Evolutionary conservation across 805 yeast species (phyloP).

Genomic region (Starmerella potacharoeniae): DNA sequence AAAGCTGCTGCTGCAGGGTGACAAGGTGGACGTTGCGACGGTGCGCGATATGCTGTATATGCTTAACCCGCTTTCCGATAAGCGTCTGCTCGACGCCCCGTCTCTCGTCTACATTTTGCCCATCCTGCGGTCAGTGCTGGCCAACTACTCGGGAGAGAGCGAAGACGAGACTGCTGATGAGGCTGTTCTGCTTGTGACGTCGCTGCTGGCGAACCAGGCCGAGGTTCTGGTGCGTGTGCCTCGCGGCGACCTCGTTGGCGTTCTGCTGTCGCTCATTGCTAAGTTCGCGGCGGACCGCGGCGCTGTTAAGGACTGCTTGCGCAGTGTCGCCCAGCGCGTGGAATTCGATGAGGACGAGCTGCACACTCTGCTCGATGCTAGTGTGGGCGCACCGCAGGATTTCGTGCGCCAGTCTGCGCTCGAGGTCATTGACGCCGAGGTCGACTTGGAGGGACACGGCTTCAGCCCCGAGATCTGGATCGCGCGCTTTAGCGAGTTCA

Average conservation of each 20-base stretch:
- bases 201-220: slow-evolving; percentile 45
- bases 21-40: slow-evolving; percentile 27
- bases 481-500: slow-evolving; percentile 55
- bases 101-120: slow-evolving; percentile 70
- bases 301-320: slow-evolving; percentile 69
- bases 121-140: slow-evolving; percentile 51
- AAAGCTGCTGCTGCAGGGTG: slow-evolving; percentile 44
- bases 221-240: slow-evolving; percentile 49
- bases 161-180: slow-evolving; percentile 47
- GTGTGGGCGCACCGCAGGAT: slow-evolving; percentile 44
- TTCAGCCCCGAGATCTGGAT: slow-evolving; percentile 67
- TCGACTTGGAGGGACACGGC: slow-evolving; percentile 36
- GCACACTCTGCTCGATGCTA: slow-evolving; percentile 41
- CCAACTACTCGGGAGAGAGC: slow-evolving; percentile 12
- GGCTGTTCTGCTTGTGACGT: slow-evolving; percentile 72
- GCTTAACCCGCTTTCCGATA: slow-evolving; percentile 62
- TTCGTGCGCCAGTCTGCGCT: slow-evolving; percentile 71
- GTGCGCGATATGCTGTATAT: slow-evolving; percentile 61
- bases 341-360: slow-evolving; percentile 48
- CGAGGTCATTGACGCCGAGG: slow-evolving; percentile 76
- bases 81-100: slow-evolving; percentile 53
- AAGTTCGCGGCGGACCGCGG: slow-evolving; percentile 68
- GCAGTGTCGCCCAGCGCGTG: slow-evolving; percentile 64
- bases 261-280: slow-evolving; percentile 51
- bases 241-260: slow-evolving; percentile 49